Percentiles rank a stretch among this genome's conserved stretches.
These are phyloP conservation scores for Coniochaeta sp. DNA, from an alignment of 2,329 filamentous ascomycete genomes.

Conservation along the genomic window DNA sequence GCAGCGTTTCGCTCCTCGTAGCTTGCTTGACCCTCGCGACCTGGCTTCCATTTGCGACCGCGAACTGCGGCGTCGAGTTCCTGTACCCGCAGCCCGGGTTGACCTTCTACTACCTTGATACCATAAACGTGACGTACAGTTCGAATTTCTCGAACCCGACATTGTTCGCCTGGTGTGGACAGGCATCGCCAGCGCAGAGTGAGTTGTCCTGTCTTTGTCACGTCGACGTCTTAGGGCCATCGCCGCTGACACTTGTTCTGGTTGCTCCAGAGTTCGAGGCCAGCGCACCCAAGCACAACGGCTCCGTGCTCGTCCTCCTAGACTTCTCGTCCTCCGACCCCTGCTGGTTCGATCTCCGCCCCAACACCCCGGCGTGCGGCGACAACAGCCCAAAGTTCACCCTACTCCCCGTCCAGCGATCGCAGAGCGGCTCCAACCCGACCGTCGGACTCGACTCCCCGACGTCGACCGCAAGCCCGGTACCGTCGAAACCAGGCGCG, in stretches of 20 bases:
- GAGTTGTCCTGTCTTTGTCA: slow-evolving; percentile 7
- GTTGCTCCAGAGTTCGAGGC: slow-evolving; percentile 10
- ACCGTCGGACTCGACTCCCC: slow-evolving; percentile 3
- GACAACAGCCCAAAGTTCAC: slow-evolving; percentile 10
- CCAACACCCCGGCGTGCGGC: slow-evolving; percentile 10
- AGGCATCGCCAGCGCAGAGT: slow-evolving; percentile 11
- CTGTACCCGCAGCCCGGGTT: slow-evolving; percentile 8
- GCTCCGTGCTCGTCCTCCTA: slow-evolving; percentile 11
- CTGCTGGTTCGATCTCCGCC: slow-evolving; percentile 17
- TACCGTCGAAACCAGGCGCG: not conserved
- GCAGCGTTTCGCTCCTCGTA: not conserved
- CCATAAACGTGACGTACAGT: slow-evolving; percentile 15
- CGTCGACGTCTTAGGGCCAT: not conserved
- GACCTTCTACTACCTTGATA: slow-evolving; percentile 12
- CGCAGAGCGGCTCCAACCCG: not conserved
- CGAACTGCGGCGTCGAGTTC: slow-evolving; percentile 9
- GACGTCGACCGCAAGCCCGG: not conserved
- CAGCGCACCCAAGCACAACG: slow-evolving; percentile 12
- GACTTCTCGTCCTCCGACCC: slow-evolving; percentile 13
- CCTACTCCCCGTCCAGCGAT: slow-evolving; percentile 7
- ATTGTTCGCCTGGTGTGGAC: slow-evolving; percentile 15
- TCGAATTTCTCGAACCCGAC: slow-evolving; percentile 12
- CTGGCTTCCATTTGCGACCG: not conserved
- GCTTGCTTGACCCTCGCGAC: not conserved
- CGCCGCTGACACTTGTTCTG: not conserved